Base-by-base conservation (phyloP, 192 early-diverging fungal species). In the Backusella macrospora region DNA sequence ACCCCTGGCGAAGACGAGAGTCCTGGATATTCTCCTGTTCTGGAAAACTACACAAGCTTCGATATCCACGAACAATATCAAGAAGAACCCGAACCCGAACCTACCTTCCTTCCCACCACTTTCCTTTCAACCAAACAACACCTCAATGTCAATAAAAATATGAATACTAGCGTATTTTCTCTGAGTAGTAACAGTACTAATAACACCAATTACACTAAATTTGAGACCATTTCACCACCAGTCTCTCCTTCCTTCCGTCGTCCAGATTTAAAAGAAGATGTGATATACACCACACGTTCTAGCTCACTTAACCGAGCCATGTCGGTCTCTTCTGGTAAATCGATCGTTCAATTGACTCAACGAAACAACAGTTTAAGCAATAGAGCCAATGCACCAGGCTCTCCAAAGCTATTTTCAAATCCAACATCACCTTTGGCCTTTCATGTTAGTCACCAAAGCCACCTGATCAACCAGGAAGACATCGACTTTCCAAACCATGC, bases 401-500 rank as follows among this genome's bases (percentile, higher is more conserved):
- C 67, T 1, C 67, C 73, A 6, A 62, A 42, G 0, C 21, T 71
- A 10, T 66, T 44, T 21, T 73, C 72, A 3, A 72, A 37, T 23
- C 71, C 71, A 26, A 63, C 52, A 3, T 72, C 71, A 16, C 64
- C 72, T 15, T 43, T 75, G n/a, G 73, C 47, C 15, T 63, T 29
- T 29, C 13, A 18, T 55, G 49, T 70, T 15, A 65, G 38, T 59
- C 14, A 38, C 55, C 46, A 18, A 42, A 37, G 15, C 3, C 40
- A 5, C 18, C 21, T 73, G n/a, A n/a, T 23, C 13, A 67, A 67
- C 37, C 18, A 67, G 10, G 14, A 67, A 10, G 15, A 3, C n/a
- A 7, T 13, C 13, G 67, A 68, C 2, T 45, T 68, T 6, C 66
- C 66, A 26, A 71, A 72, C 59, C 29, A 72, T 15, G 64, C 76